Base-by-base conservation (phyloP, 441 rosid genomes). In the Croton setiger region DNA sequence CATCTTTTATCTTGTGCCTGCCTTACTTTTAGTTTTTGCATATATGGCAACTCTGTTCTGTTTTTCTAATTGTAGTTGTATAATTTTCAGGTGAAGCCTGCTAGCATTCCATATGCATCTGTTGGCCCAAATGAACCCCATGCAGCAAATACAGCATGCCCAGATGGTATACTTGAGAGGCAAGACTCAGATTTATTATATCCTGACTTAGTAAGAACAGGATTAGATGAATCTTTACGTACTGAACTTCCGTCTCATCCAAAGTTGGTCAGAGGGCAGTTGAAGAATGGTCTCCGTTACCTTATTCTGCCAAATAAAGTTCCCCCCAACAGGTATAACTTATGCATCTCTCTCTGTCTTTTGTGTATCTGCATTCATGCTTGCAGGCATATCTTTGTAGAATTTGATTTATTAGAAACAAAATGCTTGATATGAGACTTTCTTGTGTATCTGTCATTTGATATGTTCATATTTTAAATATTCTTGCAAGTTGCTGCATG, bases 91-190 rank as follows among this genome's bases (percentile, higher is more conserved):
- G 78, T 72, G 59, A 88, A 74, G 75, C 81, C n/a, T 75, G 69
- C 75, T 57, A 80, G 74, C 72, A 73, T 79, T 84, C 82, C 86
- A 0, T 60, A 75, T 78, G 96, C 99, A 53, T 88, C 96, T 35
- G 86, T 86, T 75, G 97, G 99, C 75, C 98, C 99, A 41, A 95
- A 90, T 76, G 99, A 92, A 84, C 98, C 99, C n/a, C 98, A 92
- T 84, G 99, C 97, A 18, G 82, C 97, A 49, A 84, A 92, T 74
- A 89, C 90, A 59, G 79, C 97, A 72, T 92, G 92, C 81, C 97
- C 96, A 10, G 97, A 90, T 76, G 90, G 91, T 44, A 75, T 88
- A 60, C 82, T 83, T 31, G 98, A 90, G 83, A 83, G 88, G 69
- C 95, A 87, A 73, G 92, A 87, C 66, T 52, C 84, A 52, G 96